Evolutionary conservation across 2,329 filamentous ascomycete species (phyloP).

Genomic region (Ophiostoma ulmi): DNA sequence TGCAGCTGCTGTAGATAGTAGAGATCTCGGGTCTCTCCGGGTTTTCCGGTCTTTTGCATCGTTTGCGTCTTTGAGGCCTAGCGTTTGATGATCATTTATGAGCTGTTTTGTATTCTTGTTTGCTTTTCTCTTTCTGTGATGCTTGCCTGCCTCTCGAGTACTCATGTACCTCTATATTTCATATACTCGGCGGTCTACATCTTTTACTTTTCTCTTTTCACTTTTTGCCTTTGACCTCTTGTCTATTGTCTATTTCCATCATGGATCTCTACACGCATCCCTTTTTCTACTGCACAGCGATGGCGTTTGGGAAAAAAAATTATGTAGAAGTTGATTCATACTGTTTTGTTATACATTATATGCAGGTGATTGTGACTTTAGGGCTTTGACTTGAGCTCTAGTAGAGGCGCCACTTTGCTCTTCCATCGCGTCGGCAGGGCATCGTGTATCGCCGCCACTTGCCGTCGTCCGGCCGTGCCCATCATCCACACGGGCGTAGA

Average conservation of each 20-base stretch:
- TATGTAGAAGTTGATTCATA: neutral
- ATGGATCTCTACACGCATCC: neutral
- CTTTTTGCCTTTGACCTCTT: neutral
- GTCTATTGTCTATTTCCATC: neutral
- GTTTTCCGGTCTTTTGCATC: no score
- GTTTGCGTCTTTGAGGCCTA: neutral
- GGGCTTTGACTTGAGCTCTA: constrained; percentile 29
- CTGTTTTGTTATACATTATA: neutral
- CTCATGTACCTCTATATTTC: neutral
- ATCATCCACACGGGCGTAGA: constrained; percentile 34
- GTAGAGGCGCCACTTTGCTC: constrained; percentile 35
- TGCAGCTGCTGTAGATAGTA: constrained; percentile 17
- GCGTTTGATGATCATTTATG: constrained; percentile 15
- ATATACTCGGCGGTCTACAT: neutral
- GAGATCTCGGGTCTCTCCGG: no score
- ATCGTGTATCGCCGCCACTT: constrained; percentile 37
- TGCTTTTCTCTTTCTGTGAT: neutral
- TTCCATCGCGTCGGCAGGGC: constrained; percentile 35
- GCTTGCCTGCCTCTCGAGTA: neutral
- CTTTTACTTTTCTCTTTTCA: neutral
- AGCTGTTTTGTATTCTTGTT: constrained; percentile 18
- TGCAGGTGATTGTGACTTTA: neutral
- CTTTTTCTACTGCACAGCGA: constrained; percentile 10
- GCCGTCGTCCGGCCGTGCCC: constrained; percentile 35
- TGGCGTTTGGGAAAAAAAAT: neutral